Evolutionary conservation across 164 flowering plant species (phyloP).

Genomic region (Kingdonia uniflora): DNA sequence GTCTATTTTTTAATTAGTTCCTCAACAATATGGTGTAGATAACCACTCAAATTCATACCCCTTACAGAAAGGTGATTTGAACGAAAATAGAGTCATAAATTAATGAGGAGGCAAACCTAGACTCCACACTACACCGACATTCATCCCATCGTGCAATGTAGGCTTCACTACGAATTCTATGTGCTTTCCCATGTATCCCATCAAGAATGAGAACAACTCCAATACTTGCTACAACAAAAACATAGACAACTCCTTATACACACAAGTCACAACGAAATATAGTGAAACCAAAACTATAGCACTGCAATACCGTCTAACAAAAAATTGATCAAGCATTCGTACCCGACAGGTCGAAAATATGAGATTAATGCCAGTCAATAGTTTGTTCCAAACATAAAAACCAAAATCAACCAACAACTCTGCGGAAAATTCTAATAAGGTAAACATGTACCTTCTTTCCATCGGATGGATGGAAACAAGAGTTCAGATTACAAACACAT

Average conservation of each 20-base stretch:
- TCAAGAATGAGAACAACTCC: constrained; percentile 38
- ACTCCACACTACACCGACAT: constrained; percentile 45
- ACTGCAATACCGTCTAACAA: no score
- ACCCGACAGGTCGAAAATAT: no score
- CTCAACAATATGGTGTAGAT: no score
- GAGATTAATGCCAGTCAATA: background rate
- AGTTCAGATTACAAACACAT: constrained; percentile 41
- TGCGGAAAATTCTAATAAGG: background rate
- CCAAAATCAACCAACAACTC: background rate
- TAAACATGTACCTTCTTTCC: constrained; percentile 45
- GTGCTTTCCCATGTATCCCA: constrained; percentile 31
- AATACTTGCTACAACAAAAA: constrained; percentile 53
- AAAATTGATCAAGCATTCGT: no score
- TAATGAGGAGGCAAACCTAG: constrained; percentile 24
- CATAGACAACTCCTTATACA: no score
- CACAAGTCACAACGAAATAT: no score
- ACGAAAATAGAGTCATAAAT: background rate
- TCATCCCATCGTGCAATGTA: constrained; percentile 42
- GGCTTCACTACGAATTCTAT: constrained; percentile 43
- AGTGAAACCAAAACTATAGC: no score
- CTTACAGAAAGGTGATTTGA: background rate
- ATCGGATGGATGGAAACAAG: constrained; percentile 26
- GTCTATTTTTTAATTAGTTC: no score
- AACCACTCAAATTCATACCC: no score
- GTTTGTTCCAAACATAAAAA: background rate